These are phyloP conservation scores for Talaromyces stipitatus DNA, from an alignment of 495 filamentous ascomycete genomes.

Conservation along the genomic window DNA sequence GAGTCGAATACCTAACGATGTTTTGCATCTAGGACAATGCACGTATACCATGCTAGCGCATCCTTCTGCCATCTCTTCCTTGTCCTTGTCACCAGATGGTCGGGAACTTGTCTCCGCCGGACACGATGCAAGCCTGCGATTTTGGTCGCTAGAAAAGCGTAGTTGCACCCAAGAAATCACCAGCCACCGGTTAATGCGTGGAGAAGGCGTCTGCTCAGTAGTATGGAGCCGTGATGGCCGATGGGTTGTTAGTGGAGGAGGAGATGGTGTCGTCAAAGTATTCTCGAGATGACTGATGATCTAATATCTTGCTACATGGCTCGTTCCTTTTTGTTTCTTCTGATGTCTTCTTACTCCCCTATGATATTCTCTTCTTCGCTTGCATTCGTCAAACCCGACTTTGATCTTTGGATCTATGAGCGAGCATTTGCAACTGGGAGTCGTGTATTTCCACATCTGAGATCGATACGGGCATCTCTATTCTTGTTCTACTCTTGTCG, in stretches of 20 bases:
- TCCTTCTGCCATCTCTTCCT: slow-evolving; percentile 79
- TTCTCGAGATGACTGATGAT: slow-evolving; percentile 54
- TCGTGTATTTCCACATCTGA: not conserved
- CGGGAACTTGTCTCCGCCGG: slow-evolving; percentile 92
- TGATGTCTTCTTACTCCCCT: not conserved
- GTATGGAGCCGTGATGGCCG: slow-evolving; percentile 91
- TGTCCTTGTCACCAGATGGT: slow-evolving; percentile 86
- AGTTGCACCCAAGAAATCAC: slow-evolving; percentile 91
- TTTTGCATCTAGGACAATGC: slow-evolving; percentile 72
- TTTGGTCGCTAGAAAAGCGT: slow-evolving; percentile 96
- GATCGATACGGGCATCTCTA: not conserved
- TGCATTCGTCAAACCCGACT: not conserved
- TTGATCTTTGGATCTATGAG: slow-evolving; percentile 6
- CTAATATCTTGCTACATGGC: slow-evolving; percentile 8
- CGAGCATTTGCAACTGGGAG: slow-evolving; percentile 8
- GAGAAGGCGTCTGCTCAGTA: slow-evolving; percentile 87
- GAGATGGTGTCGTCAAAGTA: slow-evolving; percentile 96
- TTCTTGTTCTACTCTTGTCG: not conserved
- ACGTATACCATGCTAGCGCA: slow-evolving; percentile 98
- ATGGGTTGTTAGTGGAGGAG: slow-evolving; percentile 90
- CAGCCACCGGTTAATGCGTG: slow-evolving; percentile 82
- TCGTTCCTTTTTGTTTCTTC: not conserved
- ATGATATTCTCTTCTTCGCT: slow-evolving; percentile 2
- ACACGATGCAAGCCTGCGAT: slow-evolving; percentile 87
- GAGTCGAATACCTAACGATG: slow-evolving; percentile 21